These are phyloP conservation scores for Metschnikowia chrysomelidarum DNA, from an alignment of 805 yeast species.

Conservation along the genomic window DNA sequence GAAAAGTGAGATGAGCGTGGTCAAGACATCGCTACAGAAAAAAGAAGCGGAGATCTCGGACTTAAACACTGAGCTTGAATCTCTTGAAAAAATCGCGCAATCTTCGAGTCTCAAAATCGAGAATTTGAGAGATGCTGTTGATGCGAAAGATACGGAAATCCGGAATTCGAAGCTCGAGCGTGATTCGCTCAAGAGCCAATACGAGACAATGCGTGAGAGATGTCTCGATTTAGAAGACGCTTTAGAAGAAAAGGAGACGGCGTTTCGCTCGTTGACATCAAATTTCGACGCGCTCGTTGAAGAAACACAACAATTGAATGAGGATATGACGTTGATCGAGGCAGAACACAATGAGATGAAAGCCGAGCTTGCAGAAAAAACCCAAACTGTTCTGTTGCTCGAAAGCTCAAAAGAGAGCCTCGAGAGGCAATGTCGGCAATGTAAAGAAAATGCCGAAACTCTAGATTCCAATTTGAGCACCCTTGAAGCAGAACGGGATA, in stretches of 20 bases:
- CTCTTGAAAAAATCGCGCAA: background rate
- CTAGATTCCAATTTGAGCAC: background rate
- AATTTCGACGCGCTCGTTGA: slow-evolving; percentile 15
- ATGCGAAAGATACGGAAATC: background rate
- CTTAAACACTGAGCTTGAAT: background rate
- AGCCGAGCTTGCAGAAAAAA: slow-evolving; percentile 7
- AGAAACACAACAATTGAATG: slow-evolving; percentile 17
- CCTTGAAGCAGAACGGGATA: slow-evolving; percentile 7
- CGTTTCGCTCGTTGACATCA: slow-evolving; percentile 20
- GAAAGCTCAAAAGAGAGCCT: slow-evolving; percentile 8
- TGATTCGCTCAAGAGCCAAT: background rate
- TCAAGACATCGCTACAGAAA: no score
- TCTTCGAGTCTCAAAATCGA: background rate
- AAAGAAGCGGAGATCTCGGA: background rate
- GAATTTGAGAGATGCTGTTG: background rate
- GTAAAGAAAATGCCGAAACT: slow-evolving; percentile 1
- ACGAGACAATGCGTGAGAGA: slow-evolving; percentile 1
- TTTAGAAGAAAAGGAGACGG: slow-evolving; percentile 21
- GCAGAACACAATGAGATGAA: slow-evolving; percentile 15
- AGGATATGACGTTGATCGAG: slow-evolving; percentile 19
- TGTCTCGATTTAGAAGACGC: slow-evolving; percentile 14
- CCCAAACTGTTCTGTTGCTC: slow-evolving; percentile 2
- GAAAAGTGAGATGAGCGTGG: no score
- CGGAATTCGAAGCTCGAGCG: background rate
- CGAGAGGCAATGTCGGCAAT: slow-evolving; percentile 6